Conservation (phyloP, 345 rosid species). For the Acer negundo region DNA sequence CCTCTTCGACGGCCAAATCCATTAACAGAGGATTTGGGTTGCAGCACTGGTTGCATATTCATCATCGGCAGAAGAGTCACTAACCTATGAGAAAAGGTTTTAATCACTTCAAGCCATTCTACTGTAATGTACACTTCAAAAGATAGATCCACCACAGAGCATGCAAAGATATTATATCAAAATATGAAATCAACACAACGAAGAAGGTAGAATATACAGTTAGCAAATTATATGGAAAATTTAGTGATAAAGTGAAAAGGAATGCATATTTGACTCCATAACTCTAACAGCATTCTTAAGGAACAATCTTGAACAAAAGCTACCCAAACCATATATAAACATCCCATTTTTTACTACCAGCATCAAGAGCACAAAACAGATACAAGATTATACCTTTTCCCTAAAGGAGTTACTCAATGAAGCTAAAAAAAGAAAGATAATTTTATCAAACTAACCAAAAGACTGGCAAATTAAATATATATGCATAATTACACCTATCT, state of each 20-base stretch:
- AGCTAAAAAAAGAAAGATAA: background rate
- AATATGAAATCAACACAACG: background rate
- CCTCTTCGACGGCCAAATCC: slow-evolving; percentile 63
- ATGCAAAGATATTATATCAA: background rate
- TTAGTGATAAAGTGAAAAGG: background rate
- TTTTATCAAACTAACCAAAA: background rate
- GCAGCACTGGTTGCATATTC: slow-evolving; percentile 55
- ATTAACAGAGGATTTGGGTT: slow-evolving; percentile 55
- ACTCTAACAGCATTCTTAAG: background rate
- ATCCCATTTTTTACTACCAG: background rate
- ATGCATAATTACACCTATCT: background rate
- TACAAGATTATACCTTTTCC: background rate
- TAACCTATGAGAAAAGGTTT: slow-evolving; percentile 14
- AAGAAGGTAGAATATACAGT: background rate
- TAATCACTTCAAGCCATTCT: background rate
- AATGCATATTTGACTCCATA: background rate
- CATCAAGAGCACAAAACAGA: background rate
- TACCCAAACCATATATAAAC: background rate
- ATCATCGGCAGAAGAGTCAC: slow-evolving; percentile 34
- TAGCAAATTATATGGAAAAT: background rate
- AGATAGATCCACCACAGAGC: slow-evolving; percentile 1
- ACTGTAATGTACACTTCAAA: background rate
- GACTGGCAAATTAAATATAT: background rate
- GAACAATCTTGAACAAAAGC: background rate
- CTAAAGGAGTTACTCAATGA: background rate